phyloP scores from a whole-genome alignment of 2,329 filamentous ascomycete genomes.

The Claviceps citrina region DNA sequence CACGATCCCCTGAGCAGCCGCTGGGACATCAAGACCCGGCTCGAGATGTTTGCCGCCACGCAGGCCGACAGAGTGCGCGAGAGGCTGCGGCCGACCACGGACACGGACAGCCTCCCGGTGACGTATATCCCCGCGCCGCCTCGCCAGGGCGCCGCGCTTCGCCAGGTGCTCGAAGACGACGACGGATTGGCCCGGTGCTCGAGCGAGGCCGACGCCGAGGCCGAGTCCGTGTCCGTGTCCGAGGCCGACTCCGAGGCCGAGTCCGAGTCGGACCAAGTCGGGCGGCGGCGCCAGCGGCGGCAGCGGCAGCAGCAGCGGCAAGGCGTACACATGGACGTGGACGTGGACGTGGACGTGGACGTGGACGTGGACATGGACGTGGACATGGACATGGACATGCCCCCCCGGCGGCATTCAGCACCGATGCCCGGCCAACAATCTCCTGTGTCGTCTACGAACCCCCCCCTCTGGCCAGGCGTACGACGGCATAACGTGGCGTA shows the following conservation, averaged over 20 bases:
- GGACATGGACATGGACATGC: no score
- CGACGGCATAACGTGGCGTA: conserved; percentile 15
- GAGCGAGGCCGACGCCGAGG: no score
- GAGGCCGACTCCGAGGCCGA: no score
- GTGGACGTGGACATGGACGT: no score
- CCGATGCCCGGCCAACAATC: conserved; percentile 10
- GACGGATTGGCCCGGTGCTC: conserved; percentile 21
- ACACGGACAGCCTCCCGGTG: conserved; percentile 40
- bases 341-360: no score
- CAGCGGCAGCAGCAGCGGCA: conserved; percentile 8
- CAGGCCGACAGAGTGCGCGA: conserved; percentile 47
- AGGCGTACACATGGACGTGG: no score
- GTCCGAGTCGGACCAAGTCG: neutral
- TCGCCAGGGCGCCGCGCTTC: conserved; percentile 39
- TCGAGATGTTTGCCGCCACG: conserved; percentile 46
- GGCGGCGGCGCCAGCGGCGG: neutral
- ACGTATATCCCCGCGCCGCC: conserved; percentile 47
- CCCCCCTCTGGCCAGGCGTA: conserved; percentile 30
- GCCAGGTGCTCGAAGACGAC: conserved; percentile 42
- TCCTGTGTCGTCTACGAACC: conserved; percentile 18
- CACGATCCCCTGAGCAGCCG: conserved; percentile 15
- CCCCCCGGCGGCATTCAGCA: neutral
- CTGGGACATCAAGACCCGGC: conserved; percentile 41
- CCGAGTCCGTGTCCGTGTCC: no score
- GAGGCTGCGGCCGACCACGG: conserved; percentile 35